These are phyloP conservation scores for Paramecium caudatum DNA, from an alignment of 73 alveolate species.

Conservation along the genomic window DNA sequence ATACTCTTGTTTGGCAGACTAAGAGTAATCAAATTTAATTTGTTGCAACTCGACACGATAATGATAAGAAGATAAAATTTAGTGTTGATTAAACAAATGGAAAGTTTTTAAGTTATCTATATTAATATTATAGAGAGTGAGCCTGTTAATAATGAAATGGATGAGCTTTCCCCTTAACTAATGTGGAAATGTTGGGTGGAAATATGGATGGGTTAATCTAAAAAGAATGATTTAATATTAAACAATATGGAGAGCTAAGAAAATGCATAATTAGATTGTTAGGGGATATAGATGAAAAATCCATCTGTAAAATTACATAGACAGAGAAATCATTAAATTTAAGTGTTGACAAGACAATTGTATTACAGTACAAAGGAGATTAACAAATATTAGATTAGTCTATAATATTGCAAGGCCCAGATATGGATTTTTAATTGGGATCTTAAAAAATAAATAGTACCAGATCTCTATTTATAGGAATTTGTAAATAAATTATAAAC, in stretches of 20 bases:
- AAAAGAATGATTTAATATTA: background rate
- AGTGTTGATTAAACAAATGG: slow-evolving; percentile 20
- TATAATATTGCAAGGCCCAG: background rate
- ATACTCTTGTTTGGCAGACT: background rate
- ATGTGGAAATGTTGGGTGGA: slow-evolving; percentile 56
- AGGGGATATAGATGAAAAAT: background rate
- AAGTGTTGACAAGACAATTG: slow-evolving; percentile 16
- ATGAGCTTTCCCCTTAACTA: background rate
- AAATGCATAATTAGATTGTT: background rate
- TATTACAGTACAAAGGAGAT: background rate
- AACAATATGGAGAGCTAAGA: background rate
- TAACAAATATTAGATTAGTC: background rate
- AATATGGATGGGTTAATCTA: slow-evolving; percentile 3
- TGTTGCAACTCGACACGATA: background rate
- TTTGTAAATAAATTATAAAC: slow-evolving; percentile 18
- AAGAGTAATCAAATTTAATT: background rate
- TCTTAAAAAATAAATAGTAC: slow-evolving; percentile 1
- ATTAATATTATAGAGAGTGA: background rate
- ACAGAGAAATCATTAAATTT: background rate
- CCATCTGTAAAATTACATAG: background rate
- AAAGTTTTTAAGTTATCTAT: background rate
- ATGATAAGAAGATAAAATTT: background rate
- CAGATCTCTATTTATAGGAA: slow-evolving; percentile 1
- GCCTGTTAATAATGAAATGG: background rate
- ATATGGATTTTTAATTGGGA: slow-evolving; percentile 41